phyloP scores from a whole-genome alignment of 768 basidiomycete species.

The Termitomyces sp. region DNA sequence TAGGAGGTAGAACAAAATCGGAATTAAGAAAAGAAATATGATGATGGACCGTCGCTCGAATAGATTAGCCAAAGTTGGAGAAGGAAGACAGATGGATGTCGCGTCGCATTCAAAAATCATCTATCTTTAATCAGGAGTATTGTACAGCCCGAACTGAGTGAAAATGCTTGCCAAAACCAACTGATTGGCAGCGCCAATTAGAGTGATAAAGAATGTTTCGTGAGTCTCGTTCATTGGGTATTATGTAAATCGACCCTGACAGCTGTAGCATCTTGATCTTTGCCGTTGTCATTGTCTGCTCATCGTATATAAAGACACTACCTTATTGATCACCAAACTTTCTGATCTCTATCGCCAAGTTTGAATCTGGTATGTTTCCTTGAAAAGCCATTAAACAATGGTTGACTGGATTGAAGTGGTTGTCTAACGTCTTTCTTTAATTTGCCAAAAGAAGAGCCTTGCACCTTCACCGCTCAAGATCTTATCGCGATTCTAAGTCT shows the following conservation, averaged over 20 bases:
- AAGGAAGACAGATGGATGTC: too few species aligned
- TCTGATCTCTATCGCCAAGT: too few species aligned
- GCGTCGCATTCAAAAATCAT: too few species aligned
- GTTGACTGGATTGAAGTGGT: background rate
- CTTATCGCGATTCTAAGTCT: slow-evolving; percentile 8
- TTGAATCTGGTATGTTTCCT: background rate
- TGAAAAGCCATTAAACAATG: background rate
- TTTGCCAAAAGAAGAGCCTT: slow-evolving; percentile 2
- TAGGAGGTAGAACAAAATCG: too few species aligned
- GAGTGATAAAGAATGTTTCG: too few species aligned
- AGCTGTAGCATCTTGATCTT: background rate
- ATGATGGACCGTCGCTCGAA: too few species aligned
- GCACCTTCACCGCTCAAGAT: slow-evolving; percentile 9
- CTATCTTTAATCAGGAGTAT: too few species aligned
- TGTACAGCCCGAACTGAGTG: too few species aligned
- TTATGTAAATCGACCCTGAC: background rate
- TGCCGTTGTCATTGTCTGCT: background rate
- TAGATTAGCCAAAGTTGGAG: too few species aligned
- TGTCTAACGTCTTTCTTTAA: background rate
- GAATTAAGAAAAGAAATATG: too few species aligned
- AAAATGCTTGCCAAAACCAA: too few species aligned
- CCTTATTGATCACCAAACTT: background rate
- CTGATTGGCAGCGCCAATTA: too few species aligned
- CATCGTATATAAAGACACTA: background rate
- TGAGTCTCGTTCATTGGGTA: background rate